Base-by-base conservation (phyloP, 2,329 filamentous ascomycete species). In the Chrysosporium keratinophilum region DNA sequence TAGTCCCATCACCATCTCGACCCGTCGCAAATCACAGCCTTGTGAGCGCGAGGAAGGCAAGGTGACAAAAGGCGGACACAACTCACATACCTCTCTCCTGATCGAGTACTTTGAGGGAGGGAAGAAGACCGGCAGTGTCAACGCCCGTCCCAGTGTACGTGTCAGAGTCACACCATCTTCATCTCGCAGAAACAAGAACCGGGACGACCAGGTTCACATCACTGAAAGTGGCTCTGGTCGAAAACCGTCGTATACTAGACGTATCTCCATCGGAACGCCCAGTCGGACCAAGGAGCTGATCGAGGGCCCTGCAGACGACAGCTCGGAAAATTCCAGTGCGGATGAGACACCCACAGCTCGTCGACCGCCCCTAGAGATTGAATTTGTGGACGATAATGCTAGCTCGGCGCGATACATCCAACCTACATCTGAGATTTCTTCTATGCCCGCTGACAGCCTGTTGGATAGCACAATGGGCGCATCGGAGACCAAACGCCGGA, bases 81-180 rank as follows among this genome's bases (percentile, higher is more conserved):
- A 80, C 62, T 95, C 88, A 44, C 89, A 95, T 73, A 95, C 90
- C 37, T 94, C 88, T 54, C 77, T 96, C 60, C 77, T 96, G 63
- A 96, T 96, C 64, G 90, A 96, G 72, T 95, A 95, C 71, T 96
- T 94, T 65, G 90, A 95, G 72, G 87, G 83, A 61, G 82, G 84
- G 58, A 73, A 79, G 54, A 76, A 63, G 50, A 76, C 62, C 76
- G 76, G 62, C 54, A 62, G 64, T 64, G 73, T 76, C 34, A 79
- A 82, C 62, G 84, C 85, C 62, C 83, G 86, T 62, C 89, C 90
- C 11, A 95, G 88, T 67, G 88, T 96, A 52, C 75, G 84, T 61
- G 84, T 88, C 52, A 80, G 83, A 61, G 79, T 95, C 58, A 94
- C 88, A 12, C 90, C 90, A 12, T 88, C 86, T 39, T 77, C 77